Base-by-base conservation (phyloP, 495 filamentous ascomycete species). In the Penicillium paxilli region DNA sequence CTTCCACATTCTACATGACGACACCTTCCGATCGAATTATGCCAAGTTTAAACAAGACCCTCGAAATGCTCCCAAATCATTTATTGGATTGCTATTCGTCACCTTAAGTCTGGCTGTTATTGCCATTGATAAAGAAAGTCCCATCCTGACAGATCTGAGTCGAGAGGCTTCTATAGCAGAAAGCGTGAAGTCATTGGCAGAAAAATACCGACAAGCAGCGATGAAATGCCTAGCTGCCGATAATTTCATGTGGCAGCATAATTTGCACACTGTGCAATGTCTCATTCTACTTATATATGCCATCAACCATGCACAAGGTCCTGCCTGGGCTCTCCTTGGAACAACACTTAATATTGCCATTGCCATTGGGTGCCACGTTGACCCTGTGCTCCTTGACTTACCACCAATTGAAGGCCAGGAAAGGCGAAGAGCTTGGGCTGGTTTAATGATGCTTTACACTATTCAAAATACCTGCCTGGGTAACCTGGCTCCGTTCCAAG, bases 371-470 rank as follows among this genome's bases (percentile, higher is more conserved):
- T 58, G 55, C 21, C 49, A 52, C 21, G 49, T 58, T 48, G 55
- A 58, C 26, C 55, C 55, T 9, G 49, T 30, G n/a, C 16, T 12
- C 5, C 38, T 58, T 21, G 37, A 51, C n/a, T 14, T 52, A 44
- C 10, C 5, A 21, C 19, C 20, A 26, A 26, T 58, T 16, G 49
- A 52, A 14, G 49, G 21, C 3, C 23, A 58, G 35, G 55, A 58
- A 35, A 44, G 49, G 12, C 49, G 55, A 12, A 38, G 58, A 41
- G 49, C 24, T n/a, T 61, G 58, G 58, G 41, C 49, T 8, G 52
- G 35, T 1, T 20, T 60, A 11, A 55, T 52, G 51, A 52, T 55
- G 51, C 48, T 60, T 10, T 52, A 48, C 22, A 49, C 45, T 5
- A 55, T 49, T 45, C 53, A 55, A 26, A 55, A 55, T 19, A 55